Base-by-base conservation (phyloP, 768 basidiomycete genomes). In the Lactarius hatsudake region DNA sequence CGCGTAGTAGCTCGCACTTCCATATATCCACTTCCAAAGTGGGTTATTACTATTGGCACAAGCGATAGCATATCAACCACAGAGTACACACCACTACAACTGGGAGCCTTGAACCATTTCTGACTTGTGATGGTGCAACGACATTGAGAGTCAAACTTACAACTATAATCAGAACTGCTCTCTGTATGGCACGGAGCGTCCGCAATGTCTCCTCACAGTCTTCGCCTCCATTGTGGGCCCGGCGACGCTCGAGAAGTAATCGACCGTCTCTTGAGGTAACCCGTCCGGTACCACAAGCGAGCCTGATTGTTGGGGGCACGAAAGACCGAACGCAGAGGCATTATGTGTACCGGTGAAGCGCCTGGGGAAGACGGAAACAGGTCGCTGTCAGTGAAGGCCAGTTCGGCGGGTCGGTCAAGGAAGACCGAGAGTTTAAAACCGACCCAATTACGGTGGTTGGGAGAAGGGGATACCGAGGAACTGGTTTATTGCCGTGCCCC, bases 391-490 rank as follows among this genome's bases (percentile, higher is more conserved):
- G 38, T n/a, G 45, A 40, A 40, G 13, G 20, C 18, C 43, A 9
- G 20, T 48, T 28, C 12, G 13, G 30, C 30, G 43, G 48, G 26
- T 53, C n/a, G 15, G 43, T n/a, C 7, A 42, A 20, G n/a, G 23
- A 45, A 4, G 15, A 26, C 26, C n/a, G 57, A 26, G 38, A 32
- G 7, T 32, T 34, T 2, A n/a, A 36, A n/a, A 5, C 23, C 34
- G n/a, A 45, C 62, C 38, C 34, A 45, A 38, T 45, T 60, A 60
- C 77, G 78, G 78, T 38, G 79, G 76, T 34, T 75, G 71, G 5
- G 80, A 77, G 43, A 77, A 81, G 0, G 78, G 81, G 8, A 82
- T 79, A 10, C 81, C 81, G 1, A 81, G 72, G 63, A 78, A 82
- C 30, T 71, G 63, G 13, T 70, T 69, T 0, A 75, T 70, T 70